Evolutionary conservation across 176 grass and related monocot genomes (phyloP).

Genomic region (Leersia perrieri): DNA sequence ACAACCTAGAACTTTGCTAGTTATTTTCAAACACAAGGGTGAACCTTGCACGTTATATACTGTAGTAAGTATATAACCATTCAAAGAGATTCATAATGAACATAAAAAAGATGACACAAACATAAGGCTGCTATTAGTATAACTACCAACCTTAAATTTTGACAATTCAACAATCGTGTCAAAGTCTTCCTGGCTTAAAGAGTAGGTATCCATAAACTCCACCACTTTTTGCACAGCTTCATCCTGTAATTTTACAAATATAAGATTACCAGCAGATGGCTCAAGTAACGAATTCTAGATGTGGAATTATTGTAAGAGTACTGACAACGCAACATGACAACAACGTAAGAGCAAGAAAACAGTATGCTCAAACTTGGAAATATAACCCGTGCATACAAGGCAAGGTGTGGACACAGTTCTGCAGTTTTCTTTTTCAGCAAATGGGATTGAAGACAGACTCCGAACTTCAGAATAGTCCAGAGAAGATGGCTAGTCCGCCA

Average conservation of each 20-base stretch:
- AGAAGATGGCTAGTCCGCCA: no score
- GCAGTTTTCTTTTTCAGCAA: slow-evolving; percentile 16
- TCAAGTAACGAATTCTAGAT: neutral
- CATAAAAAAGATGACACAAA: slow-evolving; percentile 3
- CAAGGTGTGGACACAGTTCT: slow-evolving; percentile 10
- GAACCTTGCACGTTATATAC: neutral
- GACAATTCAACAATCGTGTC: slow-evolving; percentile 92
- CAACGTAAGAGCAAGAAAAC: slow-evolving; percentile 9
- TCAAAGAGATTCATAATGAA: slow-evolving; percentile 15
- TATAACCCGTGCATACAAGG: neutral
- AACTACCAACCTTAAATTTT: slow-evolving; percentile 79
- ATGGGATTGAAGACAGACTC: neutral
- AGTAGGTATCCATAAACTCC: slow-evolving; percentile 95
- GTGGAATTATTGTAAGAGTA: neutral
- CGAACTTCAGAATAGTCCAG: no score
- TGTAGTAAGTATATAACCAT: neutral
- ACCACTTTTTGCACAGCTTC: slow-evolving; percentile 88
- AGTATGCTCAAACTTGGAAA: neutral
- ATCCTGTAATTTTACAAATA: slow-evolving; percentile 56
- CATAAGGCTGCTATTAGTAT: neutral
- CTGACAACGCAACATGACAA: slow-evolving; percentile 1
- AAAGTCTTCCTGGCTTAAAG: slow-evolving; percentile 94
- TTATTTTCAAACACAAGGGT: neutral
- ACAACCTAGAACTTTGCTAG: neutral
- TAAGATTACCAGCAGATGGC: slow-evolving; percentile 19